phyloP scores from a whole-genome alignment of 495 filamentous ascomycete genomes.

The Aspergillus nidulans region DNA sequence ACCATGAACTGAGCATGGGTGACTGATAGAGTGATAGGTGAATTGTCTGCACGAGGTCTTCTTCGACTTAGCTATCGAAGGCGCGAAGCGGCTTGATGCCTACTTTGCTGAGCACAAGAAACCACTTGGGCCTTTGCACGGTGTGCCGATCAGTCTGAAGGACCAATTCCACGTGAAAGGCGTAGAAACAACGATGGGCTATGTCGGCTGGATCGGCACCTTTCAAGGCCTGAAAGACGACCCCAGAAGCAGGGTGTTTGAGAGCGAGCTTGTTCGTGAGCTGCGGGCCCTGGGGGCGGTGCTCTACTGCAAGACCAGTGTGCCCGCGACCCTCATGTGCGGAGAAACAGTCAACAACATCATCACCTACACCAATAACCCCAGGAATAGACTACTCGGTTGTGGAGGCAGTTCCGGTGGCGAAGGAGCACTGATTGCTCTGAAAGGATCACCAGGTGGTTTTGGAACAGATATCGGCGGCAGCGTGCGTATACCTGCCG shows the following conservation, averaged over 20 bases:
- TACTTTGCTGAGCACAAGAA: conserved; percentile 45
- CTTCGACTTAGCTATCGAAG: conserved; percentile 56
- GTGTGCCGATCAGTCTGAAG: conserved; percentile 63
- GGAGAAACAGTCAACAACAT: conserved; percentile 57
- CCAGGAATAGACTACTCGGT: conserved; percentile 43
- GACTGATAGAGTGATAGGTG: conserved; percentile 25
- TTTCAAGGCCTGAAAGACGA: conserved; percentile 47
- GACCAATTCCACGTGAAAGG: conserved; percentile 67
- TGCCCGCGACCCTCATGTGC: conserved; percentile 58
- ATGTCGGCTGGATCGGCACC: conserved; percentile 49
- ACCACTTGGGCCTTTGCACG: conserved; percentile 58
- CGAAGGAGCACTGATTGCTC: conserved; percentile 53
- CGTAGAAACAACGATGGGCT: conserved; percentile 63
- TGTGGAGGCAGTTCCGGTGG: conserved; percentile 60
- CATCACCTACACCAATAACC: conserved; percentile 49
- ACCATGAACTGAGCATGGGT: neutral
- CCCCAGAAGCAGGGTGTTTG: conserved; percentile 28
- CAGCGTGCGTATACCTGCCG: conserved; percentile 61
- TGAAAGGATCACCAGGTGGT: conserved; percentile 51
- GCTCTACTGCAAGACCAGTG: conserved; percentile 62
- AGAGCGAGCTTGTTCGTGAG: conserved; percentile 49
- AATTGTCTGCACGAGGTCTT: conserved; percentile 61
- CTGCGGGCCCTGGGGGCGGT: conserved; percentile 57
- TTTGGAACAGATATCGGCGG: conserved; percentile 73
- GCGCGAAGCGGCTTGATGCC: conserved; percentile 55